A percentile compares a stretch with the other conserved stretches of the same genome.
phyloP scores from a whole-genome alignment of 345 rosid genomes.

The Hibiscus syriacus region DNA sequence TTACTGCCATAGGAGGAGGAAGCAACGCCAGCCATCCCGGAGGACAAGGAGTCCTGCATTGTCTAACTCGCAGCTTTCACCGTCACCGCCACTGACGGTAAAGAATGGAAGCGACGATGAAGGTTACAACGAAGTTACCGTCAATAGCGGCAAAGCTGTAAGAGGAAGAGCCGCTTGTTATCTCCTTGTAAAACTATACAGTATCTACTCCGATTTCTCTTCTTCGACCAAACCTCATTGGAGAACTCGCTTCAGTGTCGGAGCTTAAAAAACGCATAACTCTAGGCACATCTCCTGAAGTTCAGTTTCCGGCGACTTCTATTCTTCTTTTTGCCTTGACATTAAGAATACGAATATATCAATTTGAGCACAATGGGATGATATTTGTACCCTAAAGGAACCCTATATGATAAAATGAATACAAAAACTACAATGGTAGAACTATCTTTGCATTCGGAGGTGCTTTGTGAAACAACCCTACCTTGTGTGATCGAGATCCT shows the following conservation, averaged over 20 bases:
- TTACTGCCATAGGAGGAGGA: too few relatives aligned
- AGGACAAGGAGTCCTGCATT: slow-evolving; percentile 19
- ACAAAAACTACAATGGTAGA: neutral
- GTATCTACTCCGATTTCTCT: slow-evolving; percentile 33
- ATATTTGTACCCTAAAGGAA: neutral
- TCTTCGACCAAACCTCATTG: slow-evolving; percentile 29
- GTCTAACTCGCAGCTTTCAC: slow-evolving; percentile 36
- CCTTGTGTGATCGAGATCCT: neutral
- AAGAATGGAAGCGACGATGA: neutral
- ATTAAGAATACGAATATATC: too few relatives aligned
- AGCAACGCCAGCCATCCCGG: slow-evolving; percentile 27
- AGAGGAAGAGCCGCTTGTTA: slow-evolving; percentile 7
- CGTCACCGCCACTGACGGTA: slow-evolving; percentile 1
- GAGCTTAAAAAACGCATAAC: too few relatives aligned
- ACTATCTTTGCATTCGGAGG: slow-evolving; percentile 2
- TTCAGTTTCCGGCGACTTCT: slow-evolving; percentile 10
- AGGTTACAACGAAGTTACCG: neutral
- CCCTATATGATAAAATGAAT: neutral
- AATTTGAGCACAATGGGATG: neutral
- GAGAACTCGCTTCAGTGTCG: slow-evolving; percentile 22
- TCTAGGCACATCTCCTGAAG: too few relatives aligned
- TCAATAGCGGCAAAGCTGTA: neutral
- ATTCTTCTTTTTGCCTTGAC: too few relatives aligned
- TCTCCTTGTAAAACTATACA: slow-evolving; percentile 41
- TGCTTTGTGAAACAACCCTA: neutral